Conservation (phyloP, 2,329 filamentous ascomycete genomes). For the Hypocrella siamensis region DNA sequence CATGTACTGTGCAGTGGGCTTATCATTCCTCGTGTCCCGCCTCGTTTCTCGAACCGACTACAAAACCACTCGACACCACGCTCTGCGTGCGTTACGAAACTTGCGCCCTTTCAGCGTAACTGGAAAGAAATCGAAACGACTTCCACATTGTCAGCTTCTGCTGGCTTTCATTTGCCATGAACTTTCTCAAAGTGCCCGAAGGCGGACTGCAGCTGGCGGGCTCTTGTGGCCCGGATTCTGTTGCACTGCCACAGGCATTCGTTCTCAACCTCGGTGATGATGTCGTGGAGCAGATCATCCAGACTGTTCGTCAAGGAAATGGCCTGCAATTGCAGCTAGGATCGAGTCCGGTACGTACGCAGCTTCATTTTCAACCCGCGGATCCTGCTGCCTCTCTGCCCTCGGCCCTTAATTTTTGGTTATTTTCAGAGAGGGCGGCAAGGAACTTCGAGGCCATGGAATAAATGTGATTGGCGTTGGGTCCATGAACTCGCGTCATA, state of each 20-base stretch:
- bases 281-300: slow-evolving; percentile 47
- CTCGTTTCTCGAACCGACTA: too few relatives aligned
- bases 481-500: too few relatives aligned
- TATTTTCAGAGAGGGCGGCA: too few relatives aligned
- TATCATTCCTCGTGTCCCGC: too few relatives aligned
- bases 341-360: slow-evolving; percentile 38
- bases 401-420: too few relatives aligned
- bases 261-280: slow-evolving; percentile 40
- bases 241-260: slow-evolving; percentile 38
- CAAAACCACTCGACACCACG: too few relatives aligned
- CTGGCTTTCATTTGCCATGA: slow-evolving; percentile 21
- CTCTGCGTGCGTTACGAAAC: too few relatives aligned
- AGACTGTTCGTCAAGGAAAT: slow-evolving; percentile 39
- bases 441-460: too few relatives aligned
- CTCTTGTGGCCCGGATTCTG: slow-evolving; percentile 25
- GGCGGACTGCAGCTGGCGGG: slow-evolving; percentile 41
- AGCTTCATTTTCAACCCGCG: neutral
- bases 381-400: neutral
- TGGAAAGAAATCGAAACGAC: slow-evolving; percentile 3
- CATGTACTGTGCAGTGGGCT: too few relatives aligned
- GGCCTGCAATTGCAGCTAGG: slow-evolving; percentile 42
- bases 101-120: too few relatives aligned
- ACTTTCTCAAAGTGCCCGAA: slow-evolving; percentile 39
- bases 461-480: too few relatives aligned
- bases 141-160: slow-evolving; percentile 5